Evolutionary conservation across 805 yeast species (phyloP), one percentile per base, ranked within the genome.

Genomic region (Candida oleophila): DNA sequence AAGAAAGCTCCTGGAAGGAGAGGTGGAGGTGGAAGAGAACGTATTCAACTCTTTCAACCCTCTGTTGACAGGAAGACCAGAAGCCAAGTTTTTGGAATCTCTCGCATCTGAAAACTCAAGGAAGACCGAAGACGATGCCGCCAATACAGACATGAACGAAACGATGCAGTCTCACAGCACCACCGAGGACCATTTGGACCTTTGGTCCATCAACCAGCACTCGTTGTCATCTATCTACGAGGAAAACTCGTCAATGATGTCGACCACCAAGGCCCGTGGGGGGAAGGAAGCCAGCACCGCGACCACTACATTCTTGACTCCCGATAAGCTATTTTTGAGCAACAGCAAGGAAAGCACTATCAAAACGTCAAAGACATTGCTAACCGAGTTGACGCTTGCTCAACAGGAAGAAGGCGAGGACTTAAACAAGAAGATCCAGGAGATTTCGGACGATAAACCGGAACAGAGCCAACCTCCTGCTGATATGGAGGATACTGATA

Each of bases 241-340:
- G 34, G 61, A 57, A 34, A 3, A 9, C 12, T 41, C 43, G 3
- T 37, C 43, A 3, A 20, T 22, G 28, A 25, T 25, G 30, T 5
- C 22, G 14, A 4, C 12, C 5, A 20, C 19, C 19, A n/a, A 7
- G 3, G n/a, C n/a, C 5, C 36, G 28, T 25, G 11, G 12, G 8
- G 35, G 15, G n/a, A 28, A n/a, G 35, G 25, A 14, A 15, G n/a
- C n/a, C 39, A 30, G 39, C 16, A 49, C 42, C 28, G 49, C 36
- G 2, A 48, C 48, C 32, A 52, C 55, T 12, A 41, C 55, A 3
- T 69, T 66, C 42, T 53, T 70, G 44, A 67, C 76, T 14, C 74
- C 75, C 1, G 58, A 55, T 35, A 68, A 64, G 48, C 44, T 66
- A 21, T 39, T 60, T 11, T 40, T 53, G 15, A 37, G 42, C 1